Evolutionary conservation across 768 basidiomycete species (phyloP).

Genomic region (Phanerodontia chrysosporium): DNA sequence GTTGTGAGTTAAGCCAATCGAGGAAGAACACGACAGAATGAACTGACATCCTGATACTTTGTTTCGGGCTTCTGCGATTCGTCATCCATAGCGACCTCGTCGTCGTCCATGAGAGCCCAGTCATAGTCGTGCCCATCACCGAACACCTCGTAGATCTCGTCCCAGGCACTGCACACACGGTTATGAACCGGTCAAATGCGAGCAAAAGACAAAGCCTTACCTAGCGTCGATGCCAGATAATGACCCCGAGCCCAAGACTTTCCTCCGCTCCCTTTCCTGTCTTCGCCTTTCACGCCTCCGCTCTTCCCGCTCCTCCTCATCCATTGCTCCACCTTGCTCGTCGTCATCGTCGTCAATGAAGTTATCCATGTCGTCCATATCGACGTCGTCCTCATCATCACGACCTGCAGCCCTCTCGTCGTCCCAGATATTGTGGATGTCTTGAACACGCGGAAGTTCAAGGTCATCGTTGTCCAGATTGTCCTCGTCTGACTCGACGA

Average conservation of each 20-base stretch:
- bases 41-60: constrained; percentile 77
- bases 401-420: constrained; percentile 54
- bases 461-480: constrained; percentile 59
- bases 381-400: constrained; percentile 58
- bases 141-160: constrained; percentile 93
- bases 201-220: constrained; percentile 42
- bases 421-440: constrained; percentile 80
- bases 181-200: too few relatives aligned
- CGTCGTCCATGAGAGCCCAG: constrained; percentile 87
- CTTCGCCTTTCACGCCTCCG: constrained; percentile 62
- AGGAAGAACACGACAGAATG: not conserved
- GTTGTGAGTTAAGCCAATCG: constrained; percentile 5
- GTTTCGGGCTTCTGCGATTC: constrained; percentile 62
- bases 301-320: constrained; percentile 74
- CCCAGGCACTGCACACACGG: constrained; percentile 94
- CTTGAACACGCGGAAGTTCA: constrained; percentile 46
- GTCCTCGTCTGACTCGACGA: constrained; percentile 74
- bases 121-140: constrained; percentile 96
- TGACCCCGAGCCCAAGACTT: constrained; percentile 61
- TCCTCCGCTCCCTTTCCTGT: constrained; percentile 63
- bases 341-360: constrained; percentile 79
- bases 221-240: constrained; percentile 78
- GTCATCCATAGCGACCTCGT: constrained; percentile 47
- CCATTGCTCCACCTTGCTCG: constrained; percentile 56
- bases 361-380: constrained; percentile 73